Evolutionary conservation across 768 basidiomycete species (phyloP).

Genomic region (Cytidiella melzeri): DNA sequence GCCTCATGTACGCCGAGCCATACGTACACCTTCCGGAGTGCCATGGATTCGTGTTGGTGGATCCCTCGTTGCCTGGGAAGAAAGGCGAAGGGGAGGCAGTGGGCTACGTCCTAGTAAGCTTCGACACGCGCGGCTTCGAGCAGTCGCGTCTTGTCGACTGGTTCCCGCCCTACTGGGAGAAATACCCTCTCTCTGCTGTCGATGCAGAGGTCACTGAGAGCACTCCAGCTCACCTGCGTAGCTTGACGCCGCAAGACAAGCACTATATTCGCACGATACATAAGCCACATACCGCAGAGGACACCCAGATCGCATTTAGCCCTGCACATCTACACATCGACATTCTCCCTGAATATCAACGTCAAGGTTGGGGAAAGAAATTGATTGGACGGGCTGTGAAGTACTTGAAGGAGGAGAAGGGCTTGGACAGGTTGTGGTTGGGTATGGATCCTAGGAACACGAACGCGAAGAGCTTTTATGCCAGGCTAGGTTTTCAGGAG

Average conservation of each 20-base stretch:
- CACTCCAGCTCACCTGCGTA: conserved; percentile 11
- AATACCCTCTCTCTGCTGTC: conserved; percentile 32
- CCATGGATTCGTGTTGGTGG: conserved; percentile 69
- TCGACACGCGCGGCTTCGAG: conserved; percentile 64
- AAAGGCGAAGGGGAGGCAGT: conserved; percentile 37
- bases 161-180: conserved; percentile 58
- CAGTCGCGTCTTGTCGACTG: conserved; percentile 46
- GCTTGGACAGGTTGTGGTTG: conserved; percentile 55
- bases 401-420: conserved; percentile 38
- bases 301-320: conserved; percentile 55
- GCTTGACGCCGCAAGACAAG: conserved; percentile 32
- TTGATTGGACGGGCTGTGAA: conserved; percentile 50
- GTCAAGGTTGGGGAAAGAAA: conserved; percentile 64
- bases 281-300: conserved; percentile 34
- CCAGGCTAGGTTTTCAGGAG: conserved; percentile 50
- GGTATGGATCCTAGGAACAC: conserved; percentile 61
- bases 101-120: conserved; percentile 66
- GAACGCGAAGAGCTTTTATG: conserved; percentile 56
- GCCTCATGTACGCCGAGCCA: conserved; percentile 69
- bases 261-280: conserved; percentile 32
- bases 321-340: conserved; percentile 75
- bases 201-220: conserved; percentile 4
- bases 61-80: conserved; percentile 22
- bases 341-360: conserved; percentile 59
- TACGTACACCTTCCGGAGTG: conserved; percentile 62